These are phyloP conservation scores for Nicotiana otophora DNA, from an alignment of 257 asterid genomes.

Conservation along the genomic window DNA sequence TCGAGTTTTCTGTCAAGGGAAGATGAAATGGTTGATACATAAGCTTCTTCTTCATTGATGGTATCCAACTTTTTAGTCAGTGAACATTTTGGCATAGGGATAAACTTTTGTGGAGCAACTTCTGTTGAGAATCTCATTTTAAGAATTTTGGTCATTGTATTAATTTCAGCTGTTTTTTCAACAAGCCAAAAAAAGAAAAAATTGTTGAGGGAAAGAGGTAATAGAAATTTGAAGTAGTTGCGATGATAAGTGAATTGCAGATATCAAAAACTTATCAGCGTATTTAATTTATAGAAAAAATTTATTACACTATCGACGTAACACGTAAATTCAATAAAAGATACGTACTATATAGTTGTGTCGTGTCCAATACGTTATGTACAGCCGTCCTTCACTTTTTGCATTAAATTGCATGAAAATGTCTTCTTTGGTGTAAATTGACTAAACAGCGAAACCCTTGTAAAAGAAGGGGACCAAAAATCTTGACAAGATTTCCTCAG, in stretches of 20 bases:
- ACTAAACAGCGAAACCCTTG: neutral
- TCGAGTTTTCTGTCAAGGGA: constrained; percentile 2
- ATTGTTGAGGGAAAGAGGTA: neutral
- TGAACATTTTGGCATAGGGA: constrained; percentile 38
- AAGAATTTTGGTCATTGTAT: constrained; percentile 30
- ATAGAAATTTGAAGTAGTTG: neutral
- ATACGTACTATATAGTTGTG: too few relatives aligned
- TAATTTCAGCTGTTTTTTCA: neutral
- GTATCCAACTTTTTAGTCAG: constrained; percentile 39
- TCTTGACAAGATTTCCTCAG: neutral
- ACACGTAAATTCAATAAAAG: too few relatives aligned
- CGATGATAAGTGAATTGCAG: neutral
- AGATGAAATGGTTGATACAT: constrained; percentile 25
- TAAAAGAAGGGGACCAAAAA: neutral
- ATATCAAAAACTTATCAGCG: neutral
- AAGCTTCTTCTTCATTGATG: constrained; percentile 56
- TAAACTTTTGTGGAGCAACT: constrained; percentile 49
- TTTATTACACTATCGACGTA: too few relatives aligned
- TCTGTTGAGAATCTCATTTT: constrained; percentile 46
- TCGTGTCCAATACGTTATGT: neutral
- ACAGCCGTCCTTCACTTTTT: neutral
- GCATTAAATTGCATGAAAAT: neutral
- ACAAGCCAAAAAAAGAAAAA: neutral
- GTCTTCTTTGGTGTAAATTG: neutral
- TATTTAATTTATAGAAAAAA: neutral